Percentiles rank a stretch among this genome's conserved stretches.
These are phyloP conservation scores for Hordeum marinum DNA, from an alignment of 176 grass and related monocot species.

Conservation along the genomic window DNA sequence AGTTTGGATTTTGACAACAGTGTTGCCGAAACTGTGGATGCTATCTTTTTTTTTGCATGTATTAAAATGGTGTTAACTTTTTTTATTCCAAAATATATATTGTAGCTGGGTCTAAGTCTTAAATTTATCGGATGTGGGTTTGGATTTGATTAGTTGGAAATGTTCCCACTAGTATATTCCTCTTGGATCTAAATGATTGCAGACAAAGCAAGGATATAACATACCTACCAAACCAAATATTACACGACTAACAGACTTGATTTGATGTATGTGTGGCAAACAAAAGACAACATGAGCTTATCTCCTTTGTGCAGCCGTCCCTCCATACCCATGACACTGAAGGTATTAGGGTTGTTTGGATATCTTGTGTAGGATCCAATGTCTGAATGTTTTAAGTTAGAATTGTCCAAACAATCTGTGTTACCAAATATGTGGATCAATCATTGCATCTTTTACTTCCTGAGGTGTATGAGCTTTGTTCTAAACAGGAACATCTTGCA, in stretches of 20 bases:
- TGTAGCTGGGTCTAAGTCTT: background rate
- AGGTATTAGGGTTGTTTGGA: background rate
- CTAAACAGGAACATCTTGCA: background rate
- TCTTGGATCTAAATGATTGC: background rate
- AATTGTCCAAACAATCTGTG: background rate
- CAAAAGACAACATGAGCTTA: background rate
- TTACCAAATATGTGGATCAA: background rate
- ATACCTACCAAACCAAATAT: background rate
- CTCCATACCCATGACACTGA: background rate
- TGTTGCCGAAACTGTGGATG: background rate
- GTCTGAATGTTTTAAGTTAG: background rate
- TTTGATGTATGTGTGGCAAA: background rate
- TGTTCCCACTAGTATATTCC: background rate
- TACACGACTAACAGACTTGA: background rate
- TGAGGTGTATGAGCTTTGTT: background rate
- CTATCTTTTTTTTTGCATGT: background rate
- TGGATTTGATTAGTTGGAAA: background rate
- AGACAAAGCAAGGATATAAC: background rate
- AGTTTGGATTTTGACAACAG: too few relatives aligned
- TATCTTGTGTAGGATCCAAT: background rate
- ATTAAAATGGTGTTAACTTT: too few relatives aligned
- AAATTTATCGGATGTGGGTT: background rate
- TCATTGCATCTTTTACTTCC: background rate
- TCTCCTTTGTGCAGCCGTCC: background rate
- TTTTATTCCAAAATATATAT: too few relatives aligned